Evolutionary conservation across 169 alveolate species (phyloP), one percentile per base, ranked within the genome.

Genomic region (Fabrea salina): DNA sequence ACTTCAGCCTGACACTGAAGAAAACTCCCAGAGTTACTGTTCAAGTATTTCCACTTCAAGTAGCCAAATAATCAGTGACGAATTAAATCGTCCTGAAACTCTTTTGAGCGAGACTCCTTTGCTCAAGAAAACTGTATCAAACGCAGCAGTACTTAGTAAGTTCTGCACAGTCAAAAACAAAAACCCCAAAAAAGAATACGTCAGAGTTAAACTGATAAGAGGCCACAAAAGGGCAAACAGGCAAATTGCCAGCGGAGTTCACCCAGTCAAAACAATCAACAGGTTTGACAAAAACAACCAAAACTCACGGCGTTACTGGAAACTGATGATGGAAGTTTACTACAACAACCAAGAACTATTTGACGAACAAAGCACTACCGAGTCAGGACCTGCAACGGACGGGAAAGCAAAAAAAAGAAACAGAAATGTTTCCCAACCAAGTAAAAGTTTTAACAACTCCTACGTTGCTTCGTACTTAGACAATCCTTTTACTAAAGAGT

Each of bases 341-440:
- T 51, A 22, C 59, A 51, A 51, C 39, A 5, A 51, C 22, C 59
- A 33, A 1, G 2, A 51, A 7, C 39, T 51, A 22, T 33, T 51
- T 11, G 59, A 51, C 19, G 27, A 5, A 22, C 39, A 51, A 51
- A 51, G 59, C 27, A 30, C 27, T 27, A 64, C 75, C 13, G 54
- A 32, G 27, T 35, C 50, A n/a, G 75, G 75, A 33, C 75, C 75
- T 37, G n/a, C 27, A 32, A 64, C 75, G 19, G 75, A 64, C 11
- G 75, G 75, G 19, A 64, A 64, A 64, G 19, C 16, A 22, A 64
- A 40, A 64, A 32, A 56, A 64, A 22, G 27, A 19, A 16, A 22
- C 16, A 37, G 41, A 37, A 32, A 32, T 7, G 6, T 19, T 4
- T 22, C 25, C 47, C 19, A 58, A 27, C 2, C 13, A 22, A 19